Conservation (phyloP, 805 yeast species). For the Ogataea haglerorum region DNA sequence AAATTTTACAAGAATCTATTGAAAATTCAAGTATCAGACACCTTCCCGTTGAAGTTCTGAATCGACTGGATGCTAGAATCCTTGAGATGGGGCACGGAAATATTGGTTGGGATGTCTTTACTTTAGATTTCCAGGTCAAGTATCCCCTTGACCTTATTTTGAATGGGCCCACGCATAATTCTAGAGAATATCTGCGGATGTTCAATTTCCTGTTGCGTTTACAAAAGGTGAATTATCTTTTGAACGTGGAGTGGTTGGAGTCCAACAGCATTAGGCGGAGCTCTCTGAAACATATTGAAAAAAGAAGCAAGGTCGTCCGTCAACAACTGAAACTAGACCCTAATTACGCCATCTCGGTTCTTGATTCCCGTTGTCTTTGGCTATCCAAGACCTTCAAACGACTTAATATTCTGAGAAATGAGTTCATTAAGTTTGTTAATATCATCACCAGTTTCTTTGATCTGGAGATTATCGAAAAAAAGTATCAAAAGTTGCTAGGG, state of each 20-base stretch:
- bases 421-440: constrained; percentile 40
- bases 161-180: constrained; percentile 40
- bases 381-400: constrained; percentile 27
- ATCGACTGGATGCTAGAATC: constrained; percentile 77
- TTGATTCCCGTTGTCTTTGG: constrained; percentile 21
- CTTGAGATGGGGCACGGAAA: constrained; percentile 68
- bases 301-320: constrained; percentile 14
- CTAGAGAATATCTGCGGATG: constrained; percentile 65
- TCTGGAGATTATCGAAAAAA: constrained; percentile 45
- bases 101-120: constrained; percentile 90
- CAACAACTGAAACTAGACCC: constrained; percentile 8
- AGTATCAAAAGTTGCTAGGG: constrained; percentile 28
- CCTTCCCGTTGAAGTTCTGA: constrained; percentile 37
- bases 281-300: constrained; percentile 19
- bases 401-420: constrained; percentile 37
- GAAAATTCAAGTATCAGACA: constrained; percentile 47
- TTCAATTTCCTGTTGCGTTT: constrained; percentile 86
- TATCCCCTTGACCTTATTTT: constrained; percentile 56
- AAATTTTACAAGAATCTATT: constrained; percentile 62
- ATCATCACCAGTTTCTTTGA: constrained; percentile 40
- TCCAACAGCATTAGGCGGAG: constrained; percentile 32
- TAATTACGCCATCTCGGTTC: constrained; percentile 9
- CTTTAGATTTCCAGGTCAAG: constrained; percentile 65
- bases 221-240: constrained; percentile 54
- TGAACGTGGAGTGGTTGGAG: constrained; percentile 47